Evolutionary conservation across 306 rosid genomes (phyloP).

Genomic region (Cucurbita maxima): DNA sequence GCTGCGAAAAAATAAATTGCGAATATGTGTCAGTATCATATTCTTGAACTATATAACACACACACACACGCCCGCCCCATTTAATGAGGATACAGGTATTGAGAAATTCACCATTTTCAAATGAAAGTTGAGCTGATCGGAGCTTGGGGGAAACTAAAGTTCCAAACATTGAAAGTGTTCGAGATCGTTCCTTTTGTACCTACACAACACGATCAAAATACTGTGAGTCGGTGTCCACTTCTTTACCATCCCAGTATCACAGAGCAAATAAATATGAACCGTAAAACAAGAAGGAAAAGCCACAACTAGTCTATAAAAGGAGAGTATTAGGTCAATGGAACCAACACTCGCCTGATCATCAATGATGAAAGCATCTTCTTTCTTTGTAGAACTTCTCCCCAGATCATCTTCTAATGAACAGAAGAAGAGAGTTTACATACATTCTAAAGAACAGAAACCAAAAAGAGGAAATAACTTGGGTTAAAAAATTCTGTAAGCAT

Average conservation of each 20-base stretch:
- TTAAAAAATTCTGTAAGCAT: neutral
- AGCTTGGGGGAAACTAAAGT: slow-evolving; percentile 83
- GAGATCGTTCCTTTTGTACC: slow-evolving; percentile 54
- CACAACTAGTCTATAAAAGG: neutral
- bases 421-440: neutral
- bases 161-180: slow-evolving; percentile 55
- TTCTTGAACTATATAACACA: no score
- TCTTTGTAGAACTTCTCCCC: neutral
- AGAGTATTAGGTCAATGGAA: neutral
- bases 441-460: neutral
- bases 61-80: no score
- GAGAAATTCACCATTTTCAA: slow-evolving; percentile 46
- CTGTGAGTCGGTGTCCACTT: slow-evolving; percentile 2
- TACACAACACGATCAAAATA: slow-evolving; percentile 12
- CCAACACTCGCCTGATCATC: slow-evolving; percentile 7
- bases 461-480: neutral
- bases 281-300: neutral
- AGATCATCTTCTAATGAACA: neutral
- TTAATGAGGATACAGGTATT: neutral
- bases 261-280: slow-evolving; percentile 3
- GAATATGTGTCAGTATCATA: neutral
- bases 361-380: slow-evolving; percentile 2
- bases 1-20: slow-evolving; percentile 29
- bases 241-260: neutral
- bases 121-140: slow-evolving; percentile 67